Conservation (phyloP, 495 filamentous ascomycete genomes). For the Trichocladium uniseriatum region DNA sequence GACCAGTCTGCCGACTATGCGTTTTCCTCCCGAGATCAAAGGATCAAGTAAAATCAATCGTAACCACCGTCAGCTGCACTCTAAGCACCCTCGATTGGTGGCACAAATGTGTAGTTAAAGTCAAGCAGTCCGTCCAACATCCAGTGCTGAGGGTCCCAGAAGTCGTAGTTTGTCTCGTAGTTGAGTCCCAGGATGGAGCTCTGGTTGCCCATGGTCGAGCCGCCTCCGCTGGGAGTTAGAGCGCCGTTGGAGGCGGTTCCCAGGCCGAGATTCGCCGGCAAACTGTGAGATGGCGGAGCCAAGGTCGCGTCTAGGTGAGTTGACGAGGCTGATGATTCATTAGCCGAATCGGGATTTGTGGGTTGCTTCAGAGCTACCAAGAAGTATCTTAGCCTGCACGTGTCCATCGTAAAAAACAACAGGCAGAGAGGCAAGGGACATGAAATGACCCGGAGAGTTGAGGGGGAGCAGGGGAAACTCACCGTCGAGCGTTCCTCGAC, state of each 20-base stretch:
- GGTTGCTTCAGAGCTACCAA: constrained; percentile 68
- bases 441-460: neutral
- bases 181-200: constrained; percentile 34
- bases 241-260: constrained; percentile 34
- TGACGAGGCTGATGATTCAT: constrained; percentile 62
- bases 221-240: constrained; percentile 37
- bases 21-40: neutral
- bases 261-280: constrained; percentile 23
- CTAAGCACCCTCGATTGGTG: constrained; percentile 40
- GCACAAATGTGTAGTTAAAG: constrained; percentile 57
- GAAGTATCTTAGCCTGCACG: constrained; percentile 29
- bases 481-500: constrained; percentile 70
- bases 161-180: constrained; percentile 65
- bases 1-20: neutral
- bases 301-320: constrained; percentile 48
- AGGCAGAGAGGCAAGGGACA: constrained; percentile 2
- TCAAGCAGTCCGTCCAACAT: constrained; percentile 77
- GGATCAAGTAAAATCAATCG: neutral
- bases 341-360: constrained; percentile 71
- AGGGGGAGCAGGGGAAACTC: constrained; percentile 19
- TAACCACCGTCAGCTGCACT: neutral
- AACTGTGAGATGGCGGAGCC: constrained; percentile 32
- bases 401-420: constrained; percentile 11
- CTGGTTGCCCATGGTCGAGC: constrained; percentile 31
- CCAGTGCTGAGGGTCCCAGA: constrained; percentile 87